These are phyloP conservation scores for Hebeloma cylindrosporum DNA, from an alignment of 768 basidiomycete species.

Conservation along the genomic window DNA sequence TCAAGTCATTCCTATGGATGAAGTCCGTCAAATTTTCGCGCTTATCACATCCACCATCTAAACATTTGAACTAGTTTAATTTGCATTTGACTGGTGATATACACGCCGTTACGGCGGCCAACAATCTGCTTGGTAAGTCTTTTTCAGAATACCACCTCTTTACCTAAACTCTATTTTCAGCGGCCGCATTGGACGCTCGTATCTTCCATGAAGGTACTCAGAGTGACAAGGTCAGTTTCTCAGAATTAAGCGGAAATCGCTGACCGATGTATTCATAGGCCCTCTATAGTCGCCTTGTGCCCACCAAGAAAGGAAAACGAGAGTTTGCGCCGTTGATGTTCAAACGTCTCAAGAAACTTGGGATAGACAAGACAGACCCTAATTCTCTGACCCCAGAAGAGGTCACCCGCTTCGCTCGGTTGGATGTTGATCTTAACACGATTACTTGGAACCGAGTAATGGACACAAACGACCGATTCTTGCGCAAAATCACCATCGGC, in stretches of 20 bases:
- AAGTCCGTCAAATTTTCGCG: conserved; percentile 46
- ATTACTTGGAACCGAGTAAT: conserved; percentile 98
- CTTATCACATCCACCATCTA: background rate
- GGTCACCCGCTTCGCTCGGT: conserved; percentile 82
- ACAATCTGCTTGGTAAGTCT: conserved; percentile 83
- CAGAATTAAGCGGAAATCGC: background rate
- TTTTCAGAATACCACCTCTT: background rate
- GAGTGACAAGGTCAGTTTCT: conserved; percentile 72
- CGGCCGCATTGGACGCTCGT: conserved; percentile 94
- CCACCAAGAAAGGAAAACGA: conserved; percentile 89
- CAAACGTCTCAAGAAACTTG: conserved; percentile 91
- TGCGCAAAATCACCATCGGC: conserved; percentile 93
- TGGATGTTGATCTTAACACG: conserved; percentile 87
- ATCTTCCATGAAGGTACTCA: conserved; percentile 98
- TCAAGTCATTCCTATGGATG: conserved; percentile 99
- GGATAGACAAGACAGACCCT: conserved; percentile 92
- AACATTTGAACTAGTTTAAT: conserved; percentile 66
- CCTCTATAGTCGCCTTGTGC: conserved; percentile 89
- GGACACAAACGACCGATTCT: conserved; percentile 95
- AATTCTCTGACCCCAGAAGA: conserved; percentile 92
- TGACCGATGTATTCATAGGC: conserved; percentile 43
- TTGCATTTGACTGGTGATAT: conserved; percentile 96
- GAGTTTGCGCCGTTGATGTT: conserved; percentile 96
- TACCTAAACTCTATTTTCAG: conserved; percentile 38
- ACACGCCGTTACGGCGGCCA: conserved; percentile 95